phyloP scores from a whole-genome alignment of 345 rosid species.

The Kandelia obovata region DNA sequence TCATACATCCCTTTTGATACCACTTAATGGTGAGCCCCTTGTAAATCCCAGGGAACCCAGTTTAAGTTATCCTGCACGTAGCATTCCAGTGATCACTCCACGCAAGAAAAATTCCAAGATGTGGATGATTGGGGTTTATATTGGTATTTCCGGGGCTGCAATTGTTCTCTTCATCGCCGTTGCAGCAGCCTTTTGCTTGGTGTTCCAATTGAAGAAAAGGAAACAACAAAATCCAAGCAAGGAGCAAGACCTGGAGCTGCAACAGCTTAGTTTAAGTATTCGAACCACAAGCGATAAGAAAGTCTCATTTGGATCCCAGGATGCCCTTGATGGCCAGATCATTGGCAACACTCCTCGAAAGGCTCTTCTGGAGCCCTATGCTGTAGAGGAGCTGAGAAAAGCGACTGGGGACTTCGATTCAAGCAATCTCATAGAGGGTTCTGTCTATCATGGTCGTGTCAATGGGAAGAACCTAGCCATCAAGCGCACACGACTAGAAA shows the following conservation, averaged over 20 bases:
- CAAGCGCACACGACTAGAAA: constrained; percentile 37
- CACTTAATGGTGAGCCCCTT: constrained; percentile 47
- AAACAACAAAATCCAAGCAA: constrained; percentile 25
- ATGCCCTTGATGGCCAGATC: constrained; percentile 41
- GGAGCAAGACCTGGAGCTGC: constrained; percentile 51
- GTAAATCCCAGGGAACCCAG: constrained; percentile 37
- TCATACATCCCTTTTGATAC: constrained; percentile 55
- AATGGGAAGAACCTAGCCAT: constrained; percentile 77
- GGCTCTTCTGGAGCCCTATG: constrained; percentile 45
- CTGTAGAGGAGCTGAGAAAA: constrained; percentile 59
- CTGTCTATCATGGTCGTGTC: constrained; percentile 71
- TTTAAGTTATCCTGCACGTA: constrained; percentile 26
- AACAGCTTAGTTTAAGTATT: constrained; percentile 71
- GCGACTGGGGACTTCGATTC: constrained; percentile 80
- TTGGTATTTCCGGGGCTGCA: constrained; percentile 47
- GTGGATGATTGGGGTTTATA: constrained; percentile 47
- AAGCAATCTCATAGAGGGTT: constrained; percentile 68
- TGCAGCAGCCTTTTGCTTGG: constrained; percentile 38
- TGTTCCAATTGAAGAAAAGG: constrained; percentile 52
- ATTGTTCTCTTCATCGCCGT: constrained; percentile 54
- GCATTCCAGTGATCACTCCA: constrained; percentile 24
- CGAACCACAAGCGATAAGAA: constrained; percentile 81
- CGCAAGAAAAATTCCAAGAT: constrained; percentile 38
- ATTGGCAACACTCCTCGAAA: constrained; percentile 42
- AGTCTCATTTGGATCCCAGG: constrained; percentile 73